Base-by-base conservation (phyloP, 129 eudicot genomes). In the Dittrichia graveolens region DNA sequence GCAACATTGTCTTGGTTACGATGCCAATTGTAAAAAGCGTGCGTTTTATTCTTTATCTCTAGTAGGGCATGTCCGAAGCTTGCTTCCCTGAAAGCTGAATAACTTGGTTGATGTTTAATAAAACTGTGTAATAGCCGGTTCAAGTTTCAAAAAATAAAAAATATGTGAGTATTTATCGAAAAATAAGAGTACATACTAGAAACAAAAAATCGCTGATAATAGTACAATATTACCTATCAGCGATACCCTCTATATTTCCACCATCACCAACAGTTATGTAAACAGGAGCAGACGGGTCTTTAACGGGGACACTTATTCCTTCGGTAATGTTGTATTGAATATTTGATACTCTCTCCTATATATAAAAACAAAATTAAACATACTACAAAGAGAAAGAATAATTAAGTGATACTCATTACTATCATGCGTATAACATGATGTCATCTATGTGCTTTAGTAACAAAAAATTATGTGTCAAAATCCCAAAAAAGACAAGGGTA, bases 1-100 rank as follows among this genome's bases (percentile, higher is more conserved):
- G 89, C 65, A 19, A 69, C 66, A 4, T 35, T 60, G 65, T 91
- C 92, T 48, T 91, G 97, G 58, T 91, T 91, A 11, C 95, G 86
- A 35, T 85, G 89, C 97, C 97, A 91, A n/a, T 72, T 85, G 67
- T 79, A 91, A 50, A 76, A 74, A 3, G 92, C 97, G 2, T 91
- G 97, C 8, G 92, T 88, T 19, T 87, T 67, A 57, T 91, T 91
- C 85, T 91, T 85, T 14, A 88, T 79, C 66, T 88, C 95, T 18
- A 91, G 85, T 12, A 84, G 59, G 3, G 86, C 92, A 49, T 91
- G 97, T 8, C 97, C 95, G 66, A 79, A 91, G 75, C 97, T 91
- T 2, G 97, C 89, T 73, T 91, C 97, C 4, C 90, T 76, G 52
- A 61, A 91, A 4, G 91, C 95, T 46, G 97, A 88, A 81, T 91